A percentile compares a stretch with the other conserved stretches of the same genome.
Evolutionary conservation across 2,329 filamentous ascomycete genomes (phyloP).

Genomic region (Thielaviopsis musarum): DNA sequence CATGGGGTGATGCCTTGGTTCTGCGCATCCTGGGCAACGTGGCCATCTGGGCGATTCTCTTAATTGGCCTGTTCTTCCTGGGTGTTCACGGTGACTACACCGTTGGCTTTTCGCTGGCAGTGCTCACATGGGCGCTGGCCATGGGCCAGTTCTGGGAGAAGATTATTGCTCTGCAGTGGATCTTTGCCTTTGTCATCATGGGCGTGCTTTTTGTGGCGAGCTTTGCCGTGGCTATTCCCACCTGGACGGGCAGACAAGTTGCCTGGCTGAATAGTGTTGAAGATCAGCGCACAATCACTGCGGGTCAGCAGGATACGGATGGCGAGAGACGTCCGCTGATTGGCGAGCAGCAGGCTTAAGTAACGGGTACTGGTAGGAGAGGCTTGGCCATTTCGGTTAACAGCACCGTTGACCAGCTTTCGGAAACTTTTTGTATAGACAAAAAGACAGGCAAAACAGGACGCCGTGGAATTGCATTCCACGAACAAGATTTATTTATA

Average conservation of each 20-base stretch:
- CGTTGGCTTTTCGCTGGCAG: constrained; percentile 62
- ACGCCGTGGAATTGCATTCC: no score
- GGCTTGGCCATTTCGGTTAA: no score
- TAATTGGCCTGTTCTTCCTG: constrained; percentile 63
- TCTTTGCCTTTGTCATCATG: constrained; percentile 79
- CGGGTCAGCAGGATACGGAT: constrained; percentile 21
- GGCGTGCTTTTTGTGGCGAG: constrained; percentile 54
- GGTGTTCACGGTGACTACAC: constrained; percentile 56
- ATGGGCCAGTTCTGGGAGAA: constrained; percentile 60
- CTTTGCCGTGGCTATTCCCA: constrained; percentile 45
- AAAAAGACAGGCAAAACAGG: no score
- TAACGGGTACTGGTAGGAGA: no score
- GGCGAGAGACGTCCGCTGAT: constrained; percentile 46
- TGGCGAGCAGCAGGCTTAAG: constrained; percentile 23
- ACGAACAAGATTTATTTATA: no score
- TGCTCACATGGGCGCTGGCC: constrained; percentile 58
- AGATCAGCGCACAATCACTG: constrained; percentile 26
- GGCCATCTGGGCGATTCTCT: constrained; percentile 71
- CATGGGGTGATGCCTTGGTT: constrained; percentile 44
- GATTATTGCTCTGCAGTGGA: constrained; percentile 72
- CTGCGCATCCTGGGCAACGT: constrained; percentile 74
- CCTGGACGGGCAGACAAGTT: constrained; percentile 40
- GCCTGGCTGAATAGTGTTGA: constrained; percentile 17
- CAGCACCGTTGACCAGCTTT: no score
- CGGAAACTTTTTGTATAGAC: no score